Evolutionary conservation across 2,329 filamentous ascomycete species (phyloP), one percentile per base, ranked within the genome.

Genomic region (Arachnomyces sp.): DNA sequence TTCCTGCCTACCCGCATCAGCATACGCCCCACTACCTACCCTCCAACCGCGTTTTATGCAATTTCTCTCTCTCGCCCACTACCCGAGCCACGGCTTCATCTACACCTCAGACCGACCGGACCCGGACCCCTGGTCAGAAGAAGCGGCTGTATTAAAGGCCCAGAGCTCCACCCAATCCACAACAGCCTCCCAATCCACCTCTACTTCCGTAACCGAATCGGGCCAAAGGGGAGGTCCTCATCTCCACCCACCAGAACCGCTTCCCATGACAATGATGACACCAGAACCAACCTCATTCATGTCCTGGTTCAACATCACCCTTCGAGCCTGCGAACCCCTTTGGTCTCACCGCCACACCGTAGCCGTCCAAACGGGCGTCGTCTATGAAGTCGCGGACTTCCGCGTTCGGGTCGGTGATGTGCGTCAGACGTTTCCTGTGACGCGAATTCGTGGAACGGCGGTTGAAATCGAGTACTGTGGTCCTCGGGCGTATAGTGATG

Each of bases 381-480:
- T 60, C 36, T 68, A 65, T 36, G 65, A 67, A 28, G 50, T 67
- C 4, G 63, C 59, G 6, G 65, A 67, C 37, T 69, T 68, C 48
- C 56, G 62, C 5, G 55, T 69, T 9, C 56, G 66, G 2, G 38
- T 68, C 7, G 66, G 65, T 9, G 66, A 69, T 28, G 58, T 69
- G 39, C 57, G 62, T 3, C 65, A 67, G 48, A 63, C 57, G 28
- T 54, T 55, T 29, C 64, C 64, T 11, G 51, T 50, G 16, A 60
- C 49, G 7, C 51, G 63, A 13, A 45, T 59, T 7, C 61, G 63
- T n/a, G 66, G 66, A 1, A 62, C 62, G 2, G 55, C 68, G n/a
- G 55, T 67, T n/a, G 65, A 69, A 47, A 59, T 68, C 25, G 63
- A 67, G 43, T 69, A 63, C 58, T 50, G 53, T 17, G 64, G 63